phyloP scores from a whole-genome alignment of 2,329 filamentous ascomycete species.

The Aulographum hederae region DNA sequence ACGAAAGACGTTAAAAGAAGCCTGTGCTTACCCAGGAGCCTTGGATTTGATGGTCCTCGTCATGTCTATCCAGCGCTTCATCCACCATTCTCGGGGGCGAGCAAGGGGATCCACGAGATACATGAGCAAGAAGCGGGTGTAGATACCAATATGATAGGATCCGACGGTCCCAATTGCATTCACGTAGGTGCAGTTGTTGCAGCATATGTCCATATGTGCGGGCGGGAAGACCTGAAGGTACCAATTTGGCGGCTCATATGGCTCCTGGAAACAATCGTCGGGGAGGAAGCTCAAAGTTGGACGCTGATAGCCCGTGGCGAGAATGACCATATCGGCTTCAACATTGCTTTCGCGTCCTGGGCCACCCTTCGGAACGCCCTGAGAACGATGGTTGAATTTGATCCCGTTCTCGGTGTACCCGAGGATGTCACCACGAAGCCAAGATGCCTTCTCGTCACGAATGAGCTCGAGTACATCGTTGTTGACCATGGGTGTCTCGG shows the following conservation, averaged over 20 bases:
- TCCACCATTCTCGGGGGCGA: conserved; percentile 52
- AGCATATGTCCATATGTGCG: conserved; percentile 50
- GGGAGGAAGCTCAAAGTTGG: conserved; percentile 60
- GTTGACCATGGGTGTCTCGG: conserved; percentile 75
- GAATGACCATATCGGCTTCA: conserved; percentile 57
- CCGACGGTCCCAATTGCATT: conserved; percentile 67
- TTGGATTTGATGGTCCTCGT: conserved; percentile 51
- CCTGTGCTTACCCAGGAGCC: conserved; percentile 39
- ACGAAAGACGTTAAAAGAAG: not conserved
- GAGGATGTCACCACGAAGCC: conserved; percentile 67
- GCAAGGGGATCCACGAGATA: conserved; percentile 66
- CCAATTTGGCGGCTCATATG: conserved; percentile 69
- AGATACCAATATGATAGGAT: conserved; percentile 82
- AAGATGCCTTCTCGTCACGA: conserved; percentile 51
- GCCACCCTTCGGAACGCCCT: conserved; percentile 58
- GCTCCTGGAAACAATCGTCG: conserved; percentile 49
- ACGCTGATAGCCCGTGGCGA: conserved; percentile 68
- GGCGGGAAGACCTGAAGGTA: conserved; percentile 78
- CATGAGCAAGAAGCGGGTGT: conserved; percentile 72
- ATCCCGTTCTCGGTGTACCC: conserved; percentile 46
- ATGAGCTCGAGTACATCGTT: conserved; percentile 62
- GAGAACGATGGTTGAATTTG: conserved; percentile 49
- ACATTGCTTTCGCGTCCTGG: conserved; percentile 50
- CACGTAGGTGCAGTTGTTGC: conserved; percentile 71
- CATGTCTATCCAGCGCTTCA: conserved; percentile 77